These are phyloP conservation scores for Rhytidhysteron rufulum DNA, from an alignment of 2,329 filamentous ascomycete species.

Conservation along the genomic window DNA sequence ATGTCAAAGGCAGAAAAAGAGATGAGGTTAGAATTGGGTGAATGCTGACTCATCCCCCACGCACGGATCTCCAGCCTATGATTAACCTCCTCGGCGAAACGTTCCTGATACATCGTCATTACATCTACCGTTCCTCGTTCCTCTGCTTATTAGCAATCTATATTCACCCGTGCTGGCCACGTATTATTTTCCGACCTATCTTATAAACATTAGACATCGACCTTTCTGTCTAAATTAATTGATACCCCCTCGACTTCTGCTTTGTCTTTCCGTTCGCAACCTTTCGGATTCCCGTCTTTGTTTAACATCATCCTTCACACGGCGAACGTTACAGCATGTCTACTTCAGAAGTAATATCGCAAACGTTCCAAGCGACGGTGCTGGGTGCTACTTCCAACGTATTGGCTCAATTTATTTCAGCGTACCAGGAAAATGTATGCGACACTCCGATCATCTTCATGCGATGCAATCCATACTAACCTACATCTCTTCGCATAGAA, in stretches of 20 bases:
- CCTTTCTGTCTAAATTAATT: neutral
- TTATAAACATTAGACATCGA: neutral
- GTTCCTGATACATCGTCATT: neutral
- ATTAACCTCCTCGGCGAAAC: no score
- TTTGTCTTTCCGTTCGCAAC: no score
- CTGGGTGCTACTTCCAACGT: constrained; percentile 68
- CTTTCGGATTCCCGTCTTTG: neutral
- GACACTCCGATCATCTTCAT: constrained; percentile 1
- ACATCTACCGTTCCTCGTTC: neutral
- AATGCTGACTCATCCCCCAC: no score
- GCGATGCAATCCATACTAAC: constrained; percentile 3
- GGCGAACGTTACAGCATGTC: neutral
- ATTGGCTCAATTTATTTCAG: constrained; percentile 66
- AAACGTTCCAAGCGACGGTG: constrained; percentile 58
- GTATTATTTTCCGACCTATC: neutral
- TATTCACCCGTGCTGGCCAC: neutral
- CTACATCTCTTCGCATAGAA: constrained; percentile 41
- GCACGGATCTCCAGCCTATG: no score
- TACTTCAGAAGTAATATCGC: constrained; percentile 19
- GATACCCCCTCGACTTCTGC: no score
- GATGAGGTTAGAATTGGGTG: no score
- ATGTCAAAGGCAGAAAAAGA: no score
- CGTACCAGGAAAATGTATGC: constrained; percentile 58
- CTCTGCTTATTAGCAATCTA: neutral
- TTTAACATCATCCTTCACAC: neutral